These are phyloP conservation scores for Nakataea oryzae DNA, from an alignment of 2,329 filamentous ascomycete genomes.

Conservation along the genomic window DNA sequence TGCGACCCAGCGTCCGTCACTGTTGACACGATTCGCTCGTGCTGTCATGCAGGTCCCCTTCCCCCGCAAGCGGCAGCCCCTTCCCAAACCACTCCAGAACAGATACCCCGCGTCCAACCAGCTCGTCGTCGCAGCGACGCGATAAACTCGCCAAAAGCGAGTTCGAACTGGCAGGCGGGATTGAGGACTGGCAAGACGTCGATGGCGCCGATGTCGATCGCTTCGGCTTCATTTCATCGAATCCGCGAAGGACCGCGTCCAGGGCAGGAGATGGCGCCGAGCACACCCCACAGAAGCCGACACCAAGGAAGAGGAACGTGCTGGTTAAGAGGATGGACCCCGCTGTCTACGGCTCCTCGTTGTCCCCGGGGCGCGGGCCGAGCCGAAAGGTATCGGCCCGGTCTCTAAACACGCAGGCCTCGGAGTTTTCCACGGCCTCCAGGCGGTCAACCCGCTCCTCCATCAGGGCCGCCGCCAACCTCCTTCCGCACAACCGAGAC, in stretches of 20 bases:
- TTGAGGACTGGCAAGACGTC: conserved; percentile 60
- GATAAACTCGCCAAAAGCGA: conserved; percentile 26
- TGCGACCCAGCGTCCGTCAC: conserved; percentile 5
- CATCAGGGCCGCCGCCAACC: conserved; percentile 46
- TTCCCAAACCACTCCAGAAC: conserved; percentile 17
- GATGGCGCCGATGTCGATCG: conserved; percentile 52
- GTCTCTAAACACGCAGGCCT: conserved; percentile 48
- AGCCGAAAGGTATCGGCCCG: conserved; percentile 45
- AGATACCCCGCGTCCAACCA: conserved; percentile 29
- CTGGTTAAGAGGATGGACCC: conserved; percentile 27
- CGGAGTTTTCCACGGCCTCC: conserved; percentile 38
- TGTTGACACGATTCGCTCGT: conserved; percentile 14
- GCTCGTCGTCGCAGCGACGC: conserved; percentile 31
- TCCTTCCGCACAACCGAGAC: conserved; percentile 50
- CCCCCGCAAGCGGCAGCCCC: conserved; percentile 9
- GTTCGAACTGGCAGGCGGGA: conserved; percentile 43
- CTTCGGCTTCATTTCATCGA: conserved; percentile 55
- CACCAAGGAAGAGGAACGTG: conserved; percentile 35
- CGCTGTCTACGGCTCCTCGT: conserved; percentile 22
- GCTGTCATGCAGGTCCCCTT: conserved; percentile 7
- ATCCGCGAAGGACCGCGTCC: conserved; percentile 28
- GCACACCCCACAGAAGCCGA: conserved; percentile 21
- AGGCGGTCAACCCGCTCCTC: conserved; percentile 43
- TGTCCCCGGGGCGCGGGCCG: conserved; percentile 31
- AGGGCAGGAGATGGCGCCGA: conserved; percentile 18